Base-by-base conservation (phyloP, 805 yeast species). In the Blastobotrys americana region DNA sequence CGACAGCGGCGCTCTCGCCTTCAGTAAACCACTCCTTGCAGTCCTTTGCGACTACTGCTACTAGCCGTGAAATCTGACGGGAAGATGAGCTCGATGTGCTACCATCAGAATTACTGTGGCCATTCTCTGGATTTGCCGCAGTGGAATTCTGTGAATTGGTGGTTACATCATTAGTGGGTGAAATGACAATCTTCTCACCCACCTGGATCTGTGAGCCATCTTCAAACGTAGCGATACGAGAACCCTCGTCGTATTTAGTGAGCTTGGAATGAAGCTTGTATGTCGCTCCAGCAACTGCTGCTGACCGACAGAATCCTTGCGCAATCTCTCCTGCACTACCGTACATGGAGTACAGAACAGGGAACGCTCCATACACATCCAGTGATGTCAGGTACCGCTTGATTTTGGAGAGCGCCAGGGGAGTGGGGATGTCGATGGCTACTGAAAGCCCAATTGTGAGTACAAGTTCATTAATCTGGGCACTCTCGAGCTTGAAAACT, bases 221-320 rank as follows among this genome's bases (percentile, higher is more conserved):
- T 42, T 56, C 50, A 33, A 66, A 49, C 9, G 56, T 47, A 5
- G 95, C 96, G 19, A 78, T 68, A 56, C 84, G 81, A 23, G 77
- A 67, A 21, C 62, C 66, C 28, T 82, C 77, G 60, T 90, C 90
- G 65, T 70, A 87, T 31, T 77, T 76, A 3, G 67, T 67, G 42
- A 90, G 64, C 34, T 72, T 67, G 13, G 93, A 82, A 58, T 82
- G 79, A 45, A 90, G 71, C 63, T 88, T 87, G 67, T 93, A 90
- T 27, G 94, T 86, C 44, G 97, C 83, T 44, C 97, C 97, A 16
- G 93, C 97, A 50, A 90, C 97, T 10, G 98, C 98, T 3, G 97
- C 97, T 46, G 95, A 84, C 55, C 98, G 75, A 67, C 97, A 90
- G 64, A 93, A 90, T 1, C 97, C 98, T 67, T 90, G 98, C 13